These are phyloP conservation scores for Xerocomus brunneocitrinus DNA, from an alignment of 768 basidiomycete species.

Conservation along the genomic window DNA sequence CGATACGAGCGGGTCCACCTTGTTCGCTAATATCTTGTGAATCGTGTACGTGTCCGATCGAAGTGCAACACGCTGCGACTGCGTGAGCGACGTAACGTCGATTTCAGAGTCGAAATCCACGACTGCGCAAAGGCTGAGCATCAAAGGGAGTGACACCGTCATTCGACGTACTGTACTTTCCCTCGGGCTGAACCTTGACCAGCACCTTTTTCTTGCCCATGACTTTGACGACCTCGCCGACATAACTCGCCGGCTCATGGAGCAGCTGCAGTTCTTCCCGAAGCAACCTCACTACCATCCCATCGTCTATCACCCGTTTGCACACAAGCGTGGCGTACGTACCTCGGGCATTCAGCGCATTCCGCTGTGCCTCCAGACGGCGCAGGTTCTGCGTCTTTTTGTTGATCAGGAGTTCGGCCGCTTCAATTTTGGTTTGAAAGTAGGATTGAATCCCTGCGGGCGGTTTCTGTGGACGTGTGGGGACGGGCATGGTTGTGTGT, in stretches of 20 bases:
- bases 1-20: slow-evolving; percentile 96
- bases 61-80: slow-evolving; percentile 88
- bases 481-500: slow-evolving; percentile 34
- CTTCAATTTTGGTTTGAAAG: slow-evolving; percentile 94
- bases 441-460: slow-evolving; percentile 80
- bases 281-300: slow-evolving; percentile 68
- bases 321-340: slow-evolving; percentile 13
- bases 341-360: slow-evolving; percentile 96
- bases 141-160: no score
- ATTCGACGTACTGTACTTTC: slow-evolving; percentile 86
- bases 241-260: slow-evolving; percentile 95
- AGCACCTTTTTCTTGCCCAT: slow-evolving; percentile 99
- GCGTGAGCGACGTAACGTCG: slow-evolving; percentile 71
- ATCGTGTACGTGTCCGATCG: slow-evolving; percentile 95
- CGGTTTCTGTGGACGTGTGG: slow-evolving; percentile 33
- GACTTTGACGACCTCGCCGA: slow-evolving; percentile 95
- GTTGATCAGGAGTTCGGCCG: slow-evolving; percentile 89
- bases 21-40: slow-evolving; percentile 95
- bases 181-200: slow-evolving; percentile 98
- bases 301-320: background rate
- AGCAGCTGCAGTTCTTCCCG: slow-evolving; percentile 89
- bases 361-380: slow-evolving; percentile 93
- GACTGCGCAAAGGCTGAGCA: slow-evolving; percentile 42
- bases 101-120: slow-evolving; percentile 92
- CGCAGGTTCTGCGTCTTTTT: slow-evolving; percentile 95